Evolutionary conservation across 2,329 filamentous ascomycete genomes (phyloP), one percentile per base, ranked within the genome.

Genomic region (Claviceps spartinae): DNA sequence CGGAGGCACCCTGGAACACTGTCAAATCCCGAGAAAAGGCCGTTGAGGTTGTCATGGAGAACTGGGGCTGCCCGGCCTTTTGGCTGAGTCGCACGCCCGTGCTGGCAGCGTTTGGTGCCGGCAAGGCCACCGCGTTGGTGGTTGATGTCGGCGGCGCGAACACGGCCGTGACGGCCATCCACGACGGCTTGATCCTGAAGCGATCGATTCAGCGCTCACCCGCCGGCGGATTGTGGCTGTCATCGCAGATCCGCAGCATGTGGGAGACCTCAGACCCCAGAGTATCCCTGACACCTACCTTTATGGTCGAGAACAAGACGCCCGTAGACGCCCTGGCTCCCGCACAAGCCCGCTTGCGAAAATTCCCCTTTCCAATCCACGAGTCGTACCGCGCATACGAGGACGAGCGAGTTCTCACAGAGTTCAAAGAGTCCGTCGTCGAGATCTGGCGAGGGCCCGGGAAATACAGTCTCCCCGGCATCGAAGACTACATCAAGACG

Each of bases 391-490:
- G 85, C 54, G 73, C 76, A 18, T 83, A 91, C 58, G 84, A 97
- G 69, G 90, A 98, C 72, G 93, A 97, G 67, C 86, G 91, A 50
- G 84, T 95, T 43, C 72, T 98, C 53, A 89, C 88, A 40, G 89
- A 96, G 66, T 98, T 95, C 79, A 98, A 98, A 72, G 94, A 98
- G 71, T 94, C 86, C 18, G 88, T 96, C 16, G 89, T 97, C 30
- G 89, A 96, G 69, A 82, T 91, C 14, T 98, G 93, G 91, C 80
- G 82, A 26, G 88, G 88, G 0, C 87, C 87, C 0, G 83, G 83
- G 54, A 78, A 82, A 55, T 81, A 88, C 61, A 67, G 68, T 43
- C 69, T 67, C 58, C 78, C 71, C 22, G 81, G 83, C 40, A 94
- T 91, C 64, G 82, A 93, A 63, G 90, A 96, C 43, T 75, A 81